These are phyloP conservation scores for Hyphodiscus sp. DNA, from an alignment of 2,329 filamentous ascomycete species.

Conservation along the genomic window DNA sequence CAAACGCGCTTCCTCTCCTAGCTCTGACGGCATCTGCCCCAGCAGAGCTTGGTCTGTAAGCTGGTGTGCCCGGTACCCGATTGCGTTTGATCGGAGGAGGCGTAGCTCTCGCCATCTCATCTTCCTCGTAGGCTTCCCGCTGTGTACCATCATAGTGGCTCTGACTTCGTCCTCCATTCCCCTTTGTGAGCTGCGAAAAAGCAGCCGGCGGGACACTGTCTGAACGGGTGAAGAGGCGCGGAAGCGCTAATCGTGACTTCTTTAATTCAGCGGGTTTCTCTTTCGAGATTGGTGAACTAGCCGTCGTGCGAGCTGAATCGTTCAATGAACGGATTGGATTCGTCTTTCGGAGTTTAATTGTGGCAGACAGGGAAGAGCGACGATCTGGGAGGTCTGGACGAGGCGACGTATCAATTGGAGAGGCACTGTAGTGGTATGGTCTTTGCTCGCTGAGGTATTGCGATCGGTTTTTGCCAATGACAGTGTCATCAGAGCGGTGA, in stretches of 20 bases:
- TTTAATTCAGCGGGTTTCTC: not conserved
- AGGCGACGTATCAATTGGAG: conserved; percentile 11
- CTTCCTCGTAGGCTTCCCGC: conserved; percentile 9
- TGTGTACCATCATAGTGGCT: not conserved
- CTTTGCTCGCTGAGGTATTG: conserved; percentile 3
- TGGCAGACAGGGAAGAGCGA: conserved; percentile 23
- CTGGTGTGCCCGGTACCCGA: conserved; percentile 2
- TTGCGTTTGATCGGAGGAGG: conserved; percentile 24
- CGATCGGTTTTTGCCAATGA: conserved; percentile 1
- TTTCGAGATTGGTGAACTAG: conserved; percentile 2
- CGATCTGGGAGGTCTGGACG: conserved; percentile 22
- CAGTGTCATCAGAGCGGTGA: conserved; percentile 17
- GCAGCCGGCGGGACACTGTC: conserved; percentile 3
- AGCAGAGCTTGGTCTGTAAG: conserved; percentile 15
- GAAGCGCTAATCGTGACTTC: conserved; percentile 3
- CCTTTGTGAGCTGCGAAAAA: not conserved
- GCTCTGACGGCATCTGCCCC: conserved; percentile 5
- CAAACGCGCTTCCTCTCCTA: not conserved
- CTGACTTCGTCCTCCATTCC: not conserved
- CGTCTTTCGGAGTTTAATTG: conserved; percentile 19
- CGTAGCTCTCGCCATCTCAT: conserved; percentile 18
- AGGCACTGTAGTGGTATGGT: conserved; percentile 7
- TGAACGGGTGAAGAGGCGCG: conserved; percentile 7
- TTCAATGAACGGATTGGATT: not conserved
- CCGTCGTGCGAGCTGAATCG: not conserved